Evolutionary conservation across 306 rosid genomes (phyloP), one percentile per base, ranked within the genome.

Genomic region (Prinsepia uniflora): DNA sequence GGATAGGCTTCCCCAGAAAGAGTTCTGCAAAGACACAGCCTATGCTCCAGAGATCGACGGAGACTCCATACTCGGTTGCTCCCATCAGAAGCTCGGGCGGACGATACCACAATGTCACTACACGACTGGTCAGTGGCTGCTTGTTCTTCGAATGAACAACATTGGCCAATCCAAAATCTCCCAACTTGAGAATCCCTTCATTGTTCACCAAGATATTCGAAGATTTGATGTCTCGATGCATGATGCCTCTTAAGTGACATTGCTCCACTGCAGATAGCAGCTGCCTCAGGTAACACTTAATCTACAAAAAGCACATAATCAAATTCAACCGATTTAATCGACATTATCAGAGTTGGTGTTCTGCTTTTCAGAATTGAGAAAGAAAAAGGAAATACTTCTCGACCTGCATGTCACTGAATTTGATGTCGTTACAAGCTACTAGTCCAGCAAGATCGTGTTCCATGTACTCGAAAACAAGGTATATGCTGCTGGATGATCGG

Each of bases 1-100:
- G 96, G 57, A 95, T 48, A 45, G 99, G 96, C 80, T 89, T 91
- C 44, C 92, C 87, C 9, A 86, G 50, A 63, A 77, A 86, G 55
- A 95, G 89, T 77, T 95, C 99, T 17, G 96, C 97, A 81, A 95
- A 87, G 36, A 95, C 97, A 67, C 97, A 95, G 20, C 99, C 99
- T 22, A 89, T 90, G 76, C 99, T 95, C 99, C 99, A 91, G 8
- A 95, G 87, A 74, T 95, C 99, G 70, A 95, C 96, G 0, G 96
- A 86, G 36, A 95, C 90, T 60, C 89, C 92, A 48, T 95, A 95
- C 62, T 70, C 85, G 1, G 97, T 95, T 4, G 99, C 82, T 53
- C 97, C 97, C 99, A 95, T 89, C 81, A 95, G 81, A 72, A 95
- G 96, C 61, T 95, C 99, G 0, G 99, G 99, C 43, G 99, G 99